Base-by-base conservation (phyloP, 2,329 filamentous ascomycete species). In the Furcasterigmium furcatum region DNA sequence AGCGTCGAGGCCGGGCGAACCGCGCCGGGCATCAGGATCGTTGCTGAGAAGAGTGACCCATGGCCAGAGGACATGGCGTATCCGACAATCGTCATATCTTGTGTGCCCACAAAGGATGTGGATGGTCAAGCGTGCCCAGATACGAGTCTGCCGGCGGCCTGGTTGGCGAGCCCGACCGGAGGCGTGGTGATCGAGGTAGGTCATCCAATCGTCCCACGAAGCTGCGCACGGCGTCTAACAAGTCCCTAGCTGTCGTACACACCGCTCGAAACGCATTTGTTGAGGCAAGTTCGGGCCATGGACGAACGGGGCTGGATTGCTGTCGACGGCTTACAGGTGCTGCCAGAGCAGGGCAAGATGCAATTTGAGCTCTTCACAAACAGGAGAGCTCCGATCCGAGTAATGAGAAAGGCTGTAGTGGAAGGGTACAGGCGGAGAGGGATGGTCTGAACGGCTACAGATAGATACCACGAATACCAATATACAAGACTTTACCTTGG, bases 321-420 rank as follows among this genome's bases (percentile, higher is more conserved):
- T 38, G 71, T 82, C 46, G 77, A 82, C 52, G 80, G 79, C 0
- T 62, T 84, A 12, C 78, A 83, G 51, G 73, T 82, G 44, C 64
- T 84, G 9, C 76, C 77, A 2, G 80, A 84, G 57, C 79, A 82
- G 56, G 80, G 76, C 1, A 77, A 79, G 60, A 77, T 79, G 4
- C 80, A 83, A 52, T 84, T 83, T 54, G 80, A 84, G 59, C 62
- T 82, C 8, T 80, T 83, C 58, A 82, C 80, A 1, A 79, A 78
- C 4, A 70, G 79, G 36, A 71, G 77, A 52, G 79, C 79, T 16
- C 80, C 80, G 9, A 66, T 76, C 13, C 64, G 71, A 34, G 57
- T 79, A 19, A 84, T 84, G 80, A 34, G 46, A 30, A 27, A 27
- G 24, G 24, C 24, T 27, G 24, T 27, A 7, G 10, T 27, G 24